Conservation (phyloP, 2,329 filamentous ascomycete species). For the Chaetomium sp. region DNA sequence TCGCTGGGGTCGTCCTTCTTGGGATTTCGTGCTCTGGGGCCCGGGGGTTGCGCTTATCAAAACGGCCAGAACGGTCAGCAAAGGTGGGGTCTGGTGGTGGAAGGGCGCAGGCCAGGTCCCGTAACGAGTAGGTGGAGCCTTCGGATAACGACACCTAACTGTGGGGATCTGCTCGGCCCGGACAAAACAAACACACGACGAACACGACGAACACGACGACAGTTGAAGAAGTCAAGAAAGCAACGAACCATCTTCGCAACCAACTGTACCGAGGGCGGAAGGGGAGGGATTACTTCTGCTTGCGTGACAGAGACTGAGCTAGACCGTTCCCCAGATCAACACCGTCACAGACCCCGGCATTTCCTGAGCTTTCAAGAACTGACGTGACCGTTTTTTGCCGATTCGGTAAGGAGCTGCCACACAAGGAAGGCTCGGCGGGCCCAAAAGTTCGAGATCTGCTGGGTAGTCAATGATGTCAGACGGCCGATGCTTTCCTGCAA, state of each 20-base stretch:
- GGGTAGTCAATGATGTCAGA: slow-evolving; percentile 23
- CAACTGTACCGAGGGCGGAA: not conserved
- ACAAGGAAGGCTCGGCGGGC: no score
- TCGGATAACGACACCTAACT: no score
- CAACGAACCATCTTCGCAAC: not conserved
- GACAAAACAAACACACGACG: not conserved
- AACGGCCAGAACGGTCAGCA: not conserved
- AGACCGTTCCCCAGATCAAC: not conserved
- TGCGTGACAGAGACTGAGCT: not conserved
- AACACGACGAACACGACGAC: not conserved
- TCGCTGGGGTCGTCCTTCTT: slow-evolving; percentile 6
- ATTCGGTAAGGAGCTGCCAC: not conserved
- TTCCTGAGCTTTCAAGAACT: not conserved
- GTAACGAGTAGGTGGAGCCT: no score
- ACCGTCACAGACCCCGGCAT: not conserved
- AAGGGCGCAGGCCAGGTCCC: no score
- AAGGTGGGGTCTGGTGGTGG: not conserved
- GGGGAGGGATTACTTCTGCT: not conserved
- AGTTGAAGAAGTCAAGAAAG: not conserved
- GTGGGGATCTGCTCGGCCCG: not conserved
- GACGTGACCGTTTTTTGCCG: not conserved
- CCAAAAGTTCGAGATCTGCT: slow-evolving; percentile 3
- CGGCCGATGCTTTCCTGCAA: not conserved
- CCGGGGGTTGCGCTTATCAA: slow-evolving; percentile 10
- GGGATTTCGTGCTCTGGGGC: not conserved